Percentiles rank a stretch among this genome's conserved stretches.
Conservation (phyloP, 495 filamentous ascomycete species). For the Aspergillus heteromorphus region DNA sequence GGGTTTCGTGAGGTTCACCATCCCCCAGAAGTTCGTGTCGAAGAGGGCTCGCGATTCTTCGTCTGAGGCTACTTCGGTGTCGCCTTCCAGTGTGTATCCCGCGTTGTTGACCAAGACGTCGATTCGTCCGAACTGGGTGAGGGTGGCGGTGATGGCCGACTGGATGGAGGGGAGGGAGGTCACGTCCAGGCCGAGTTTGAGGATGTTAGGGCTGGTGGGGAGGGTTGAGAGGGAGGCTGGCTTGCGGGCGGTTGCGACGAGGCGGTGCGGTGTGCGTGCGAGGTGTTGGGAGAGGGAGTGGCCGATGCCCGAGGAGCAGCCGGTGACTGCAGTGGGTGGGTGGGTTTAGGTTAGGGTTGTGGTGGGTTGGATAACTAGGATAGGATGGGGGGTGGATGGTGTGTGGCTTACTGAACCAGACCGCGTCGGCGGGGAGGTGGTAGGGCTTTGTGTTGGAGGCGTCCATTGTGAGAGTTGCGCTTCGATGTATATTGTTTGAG, state of each 20-base stretch:
- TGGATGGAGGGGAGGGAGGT: conserved; percentile 35
- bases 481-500: neutral
- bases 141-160: conserved; percentile 29
- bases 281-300: conserved; percentile 29
- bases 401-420: conserved; percentile 43
- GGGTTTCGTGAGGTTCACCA: conserved; percentile 36
- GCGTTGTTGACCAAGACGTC: conserved; percentile 56
- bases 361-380: neutral
- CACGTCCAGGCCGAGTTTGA: conserved; percentile 40
- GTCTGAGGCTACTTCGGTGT: conserved; percentile 37
- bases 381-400: neutral
- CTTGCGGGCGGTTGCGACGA: conserved; percentile 42
- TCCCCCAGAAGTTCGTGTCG: conserved; percentile 50
- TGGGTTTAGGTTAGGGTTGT: neutral
- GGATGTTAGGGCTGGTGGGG: conserved; percentile 21
- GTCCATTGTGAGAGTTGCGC: conserved; percentile 4
- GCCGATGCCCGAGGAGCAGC: conserved; percentile 27
- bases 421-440: conserved; percentile 40
- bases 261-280: conserved; percentile 23
- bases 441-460: conserved; percentile 32
- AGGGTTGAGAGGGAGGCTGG: conserved; percentile 28
- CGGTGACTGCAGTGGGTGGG: conserved; percentile 7
- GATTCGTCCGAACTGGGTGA: conserved; percentile 38
- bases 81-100: conserved; percentile 41
- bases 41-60: conserved; percentile 29